phyloP scores from a whole-genome alignment of 495 filamentous ascomycete genomes.

The Talaromyces ruber region DNA sequence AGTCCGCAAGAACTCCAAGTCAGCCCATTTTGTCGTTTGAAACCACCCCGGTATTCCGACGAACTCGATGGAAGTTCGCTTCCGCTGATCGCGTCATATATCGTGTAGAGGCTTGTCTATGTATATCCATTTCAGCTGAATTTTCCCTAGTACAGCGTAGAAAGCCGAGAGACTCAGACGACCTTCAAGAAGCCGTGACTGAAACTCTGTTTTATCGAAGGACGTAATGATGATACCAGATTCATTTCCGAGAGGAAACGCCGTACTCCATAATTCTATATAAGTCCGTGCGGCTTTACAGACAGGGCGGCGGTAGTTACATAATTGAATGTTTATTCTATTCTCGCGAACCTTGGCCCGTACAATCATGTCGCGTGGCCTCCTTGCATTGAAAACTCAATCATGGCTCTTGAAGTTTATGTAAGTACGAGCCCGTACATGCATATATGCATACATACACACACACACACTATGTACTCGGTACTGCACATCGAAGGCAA shows the following conservation, averaged over 20 bases:
- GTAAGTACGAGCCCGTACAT: background rate
- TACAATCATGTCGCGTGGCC: background rate
- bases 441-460: background rate
- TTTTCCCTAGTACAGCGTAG: background rate
- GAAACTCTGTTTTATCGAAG: background rate
- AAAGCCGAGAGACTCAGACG: background rate
- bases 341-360: background rate
- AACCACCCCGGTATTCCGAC: background rate
- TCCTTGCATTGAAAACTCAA: background rate
- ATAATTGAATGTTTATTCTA: background rate
- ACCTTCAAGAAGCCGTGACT: background rate
- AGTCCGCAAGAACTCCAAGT: background rate
- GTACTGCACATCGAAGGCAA: background rate
- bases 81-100: background rate
- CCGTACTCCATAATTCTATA: no score
- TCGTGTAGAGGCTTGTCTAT: background rate
- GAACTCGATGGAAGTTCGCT: background rate
- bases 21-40: background rate
- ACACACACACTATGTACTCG: background rate
- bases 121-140: background rate
- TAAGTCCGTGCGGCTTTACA: no score
- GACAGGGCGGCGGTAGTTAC: no score
- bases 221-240: slow-evolving; percentile 2
- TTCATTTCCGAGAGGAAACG: background rate
- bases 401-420: background rate